Evolutionary conservation across 345 rosid genomes (phyloP).

Genomic region (Rhodamnia argentea): DNA sequence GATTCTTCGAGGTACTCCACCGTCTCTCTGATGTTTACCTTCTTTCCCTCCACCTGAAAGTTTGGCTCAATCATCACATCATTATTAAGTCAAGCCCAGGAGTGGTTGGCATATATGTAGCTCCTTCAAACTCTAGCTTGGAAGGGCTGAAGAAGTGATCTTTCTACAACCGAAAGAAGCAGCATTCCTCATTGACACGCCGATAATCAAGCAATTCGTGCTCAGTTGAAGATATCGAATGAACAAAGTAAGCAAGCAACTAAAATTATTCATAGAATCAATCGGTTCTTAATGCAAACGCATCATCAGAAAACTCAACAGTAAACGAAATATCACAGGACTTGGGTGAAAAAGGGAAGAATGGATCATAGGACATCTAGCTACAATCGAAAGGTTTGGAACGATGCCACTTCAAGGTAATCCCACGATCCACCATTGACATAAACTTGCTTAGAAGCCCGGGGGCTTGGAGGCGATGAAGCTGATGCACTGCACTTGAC

Average conservation of each 20-base stretch:
- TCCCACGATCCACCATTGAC: neutral
- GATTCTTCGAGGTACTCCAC: neutral
- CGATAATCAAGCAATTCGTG: neutral
- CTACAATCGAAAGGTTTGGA: neutral
- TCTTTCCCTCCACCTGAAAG: neutral
- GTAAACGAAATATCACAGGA: neutral
- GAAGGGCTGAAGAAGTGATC: neutral
- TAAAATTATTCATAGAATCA: neutral
- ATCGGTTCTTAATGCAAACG: neutral
- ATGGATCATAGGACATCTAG: neutral
- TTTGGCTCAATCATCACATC: neutral
- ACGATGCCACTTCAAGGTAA: neutral
- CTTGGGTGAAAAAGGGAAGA: neutral
- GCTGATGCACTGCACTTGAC: constrained; percentile 49
- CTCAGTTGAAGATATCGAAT: neutral
- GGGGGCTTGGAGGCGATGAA: constrained; percentile 1
- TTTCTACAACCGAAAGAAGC: neutral
- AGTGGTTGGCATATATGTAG: neutral
- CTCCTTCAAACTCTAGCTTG: neutral
- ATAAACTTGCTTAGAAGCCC: constrained; percentile 3
- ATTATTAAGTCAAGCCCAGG: neutral
- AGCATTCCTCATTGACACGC: neutral
- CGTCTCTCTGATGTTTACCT: neutral
- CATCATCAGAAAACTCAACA: neutral
- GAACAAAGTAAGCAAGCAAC: neutral